Percentiles rank a stretch among this genome's conserved stretches.
Conservation (phyloP, 116 monocot species). For the Cymodocea nodosa region DNA sequence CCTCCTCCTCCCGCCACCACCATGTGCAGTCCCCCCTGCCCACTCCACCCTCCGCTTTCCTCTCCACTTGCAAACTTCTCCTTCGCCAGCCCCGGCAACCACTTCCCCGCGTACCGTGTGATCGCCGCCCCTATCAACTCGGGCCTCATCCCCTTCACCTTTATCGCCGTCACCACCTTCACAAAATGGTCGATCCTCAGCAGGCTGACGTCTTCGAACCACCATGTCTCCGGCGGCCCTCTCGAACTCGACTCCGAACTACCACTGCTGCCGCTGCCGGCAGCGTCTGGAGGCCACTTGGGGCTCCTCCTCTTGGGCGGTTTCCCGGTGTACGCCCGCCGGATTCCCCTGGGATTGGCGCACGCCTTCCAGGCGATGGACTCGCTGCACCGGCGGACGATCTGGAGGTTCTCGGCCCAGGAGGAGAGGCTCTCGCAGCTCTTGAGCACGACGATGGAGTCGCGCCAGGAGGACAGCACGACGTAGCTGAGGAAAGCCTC, state of each 20-base stretch:
- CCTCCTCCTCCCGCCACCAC: constrained; percentile 32
- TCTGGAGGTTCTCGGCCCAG: constrained; percentile 97
- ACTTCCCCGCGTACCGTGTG: constrained; percentile 70
- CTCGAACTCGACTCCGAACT: constrained; percentile 36
- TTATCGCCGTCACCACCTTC: constrained; percentile 82
- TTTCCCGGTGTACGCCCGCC: constrained; percentile 69
- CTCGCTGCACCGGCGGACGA: constrained; percentile 90
- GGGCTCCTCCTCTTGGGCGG: constrained; percentile 27
- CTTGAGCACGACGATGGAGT: constrained; percentile 86
- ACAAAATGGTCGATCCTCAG: constrained; percentile 93
- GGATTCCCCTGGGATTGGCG: constrained; percentile 56
- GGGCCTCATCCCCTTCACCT: constrained; percentile 84
- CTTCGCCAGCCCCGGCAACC: constrained; percentile 59
- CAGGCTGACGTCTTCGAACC: constrained; percentile 84
- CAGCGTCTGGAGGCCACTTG: constrained; percentile 29
- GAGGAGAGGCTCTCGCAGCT: constrained; percentile 83
- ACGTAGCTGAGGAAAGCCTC: constrained; percentile 96
- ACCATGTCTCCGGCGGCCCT: constrained; percentile 64
- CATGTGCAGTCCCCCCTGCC: constrained; percentile 45
- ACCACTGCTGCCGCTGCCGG: constrained; percentile 18
- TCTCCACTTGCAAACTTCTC: constrained; percentile 3
- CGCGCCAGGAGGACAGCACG: constrained; percentile 85
- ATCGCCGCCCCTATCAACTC: constrained; percentile 78
- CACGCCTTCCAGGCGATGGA: constrained; percentile 98
- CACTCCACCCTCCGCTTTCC: constrained; percentile 21